Percentiles rank a stretch among this genome's conserved stretches.
These are phyloP conservation scores for Boletus barrowsii DNA, from an alignment of 768 basidiomycete genomes.

Conservation along the genomic window DNA sequence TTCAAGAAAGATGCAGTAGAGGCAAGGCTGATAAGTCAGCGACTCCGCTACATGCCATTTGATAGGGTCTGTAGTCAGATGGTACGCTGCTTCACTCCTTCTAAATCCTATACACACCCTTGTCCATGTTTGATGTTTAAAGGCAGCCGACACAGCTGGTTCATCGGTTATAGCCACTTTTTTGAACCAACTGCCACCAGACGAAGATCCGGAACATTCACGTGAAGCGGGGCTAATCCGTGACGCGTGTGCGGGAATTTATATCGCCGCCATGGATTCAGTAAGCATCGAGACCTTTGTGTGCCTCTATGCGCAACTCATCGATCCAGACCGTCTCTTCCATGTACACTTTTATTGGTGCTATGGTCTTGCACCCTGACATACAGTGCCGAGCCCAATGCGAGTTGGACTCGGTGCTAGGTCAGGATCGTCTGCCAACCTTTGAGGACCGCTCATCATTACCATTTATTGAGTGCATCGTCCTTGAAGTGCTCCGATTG, in stretches of 20 bases:
- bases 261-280: constrained; percentile 11
- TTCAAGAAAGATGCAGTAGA: constrained; percentile 9
- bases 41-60: constrained; percentile 4
- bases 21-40: neutral
- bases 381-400: constrained; percentile 12
- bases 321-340: constrained; percentile 3
- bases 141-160: constrained; percentile 5
- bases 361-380: constrained; percentile 12
- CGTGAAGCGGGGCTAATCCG: constrained; percentile 9
- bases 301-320: neutral
- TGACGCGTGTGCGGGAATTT: constrained; percentile 9
- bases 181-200: constrained; percentile 6
- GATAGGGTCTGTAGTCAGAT: constrained; percentile 8
- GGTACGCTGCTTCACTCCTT: neutral
- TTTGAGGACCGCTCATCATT: constrained; percentile 14
- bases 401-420: constrained; percentile 13
- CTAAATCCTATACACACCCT: neutral
- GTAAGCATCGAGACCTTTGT: neutral
- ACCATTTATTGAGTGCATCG: constrained; percentile 13
- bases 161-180: constrained; percentile 12
- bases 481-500: constrained; percentile 12
- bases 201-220: constrained; percentile 3
- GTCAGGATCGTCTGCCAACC: constrained; percentile 6
- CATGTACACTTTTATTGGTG: constrained; percentile 7
- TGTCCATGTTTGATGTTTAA: neutral